A percentile compares a stretch with the other conserved stretches of the same genome.
These are phyloP conservation scores for Lactifluus pinguis DNA, from an alignment of 768 basidiomycete genomes.

Conservation along the genomic window DNA sequence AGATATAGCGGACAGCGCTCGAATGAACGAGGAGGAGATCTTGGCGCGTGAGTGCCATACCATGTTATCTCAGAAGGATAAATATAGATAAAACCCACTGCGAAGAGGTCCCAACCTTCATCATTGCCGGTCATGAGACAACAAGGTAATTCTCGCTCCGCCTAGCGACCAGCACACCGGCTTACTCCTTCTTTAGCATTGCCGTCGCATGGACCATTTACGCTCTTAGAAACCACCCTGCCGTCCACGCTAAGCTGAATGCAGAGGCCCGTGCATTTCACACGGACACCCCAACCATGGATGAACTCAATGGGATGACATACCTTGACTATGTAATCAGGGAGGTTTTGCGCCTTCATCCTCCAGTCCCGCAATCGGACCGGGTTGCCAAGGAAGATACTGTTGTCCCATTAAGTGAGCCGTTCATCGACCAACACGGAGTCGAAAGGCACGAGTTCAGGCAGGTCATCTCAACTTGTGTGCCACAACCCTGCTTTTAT, in stretches of 20 bases:
- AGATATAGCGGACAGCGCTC: conserved; percentile 45
- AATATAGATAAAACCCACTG: not conserved
- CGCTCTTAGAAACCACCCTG: conserved; percentile 39
- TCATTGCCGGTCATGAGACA: conserved; percentile 53
- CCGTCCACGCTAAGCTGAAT: conserved; percentile 46
- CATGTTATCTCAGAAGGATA: not conserved
- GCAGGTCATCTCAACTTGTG: not conserved
- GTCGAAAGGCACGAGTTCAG: conserved; percentile 12
- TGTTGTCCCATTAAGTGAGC: conserved; percentile 14
- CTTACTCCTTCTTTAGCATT: conserved; percentile 21
- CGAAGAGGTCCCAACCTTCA: conserved; percentile 52
- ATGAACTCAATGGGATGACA: conserved; percentile 53
- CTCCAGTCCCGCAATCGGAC: conserved; percentile 14
- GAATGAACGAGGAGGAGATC: conserved; percentile 55
- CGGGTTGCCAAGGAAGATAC: conserved; percentile 16
- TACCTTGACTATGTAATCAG: conserved; percentile 40
- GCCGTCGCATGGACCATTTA: conserved; percentile 52
- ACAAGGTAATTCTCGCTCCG: conserved; percentile 31
- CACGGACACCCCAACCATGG: conserved; percentile 58
- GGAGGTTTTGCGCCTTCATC: conserved; percentile 12
- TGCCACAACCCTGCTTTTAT: not conserved
- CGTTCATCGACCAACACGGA: conserved; percentile 19
- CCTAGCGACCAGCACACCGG: not conserved
- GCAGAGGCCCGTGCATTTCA: conserved; percentile 44
- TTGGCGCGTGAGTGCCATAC: conserved; percentile 35